These are phyloP conservation scores for Coprinopsis strossmayeri DNA, from an alignment of 768 basidiomycete species.

Conservation along the genomic window DNA sequence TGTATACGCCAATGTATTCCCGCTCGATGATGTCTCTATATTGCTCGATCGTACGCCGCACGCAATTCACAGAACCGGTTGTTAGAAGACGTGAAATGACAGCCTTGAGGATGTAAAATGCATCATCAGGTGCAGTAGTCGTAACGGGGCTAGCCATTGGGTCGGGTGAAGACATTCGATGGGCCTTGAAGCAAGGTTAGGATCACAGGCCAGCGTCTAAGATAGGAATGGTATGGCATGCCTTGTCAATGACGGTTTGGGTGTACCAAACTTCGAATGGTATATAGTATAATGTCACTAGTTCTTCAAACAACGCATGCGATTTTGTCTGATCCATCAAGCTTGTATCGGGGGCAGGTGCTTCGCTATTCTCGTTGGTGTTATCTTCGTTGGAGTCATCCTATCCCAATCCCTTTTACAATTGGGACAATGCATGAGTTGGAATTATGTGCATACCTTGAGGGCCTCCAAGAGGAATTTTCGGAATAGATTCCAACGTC, in stretches of 20 bases:
- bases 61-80: slow-evolving; percentile 57
- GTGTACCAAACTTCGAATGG: slow-evolving; percentile 93
- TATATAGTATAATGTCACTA: slow-evolving; percentile 71
- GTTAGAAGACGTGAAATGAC: slow-evolving; percentile 74
- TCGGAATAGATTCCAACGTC: slow-evolving; percentile 87
- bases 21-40: slow-evolving; percentile 73
- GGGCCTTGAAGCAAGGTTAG: slow-evolving; percentile 51
- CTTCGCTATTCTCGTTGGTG: slow-evolving; percentile 4
- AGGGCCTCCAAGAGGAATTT: slow-evolving; percentile 79
- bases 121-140: slow-evolving; percentile 86
- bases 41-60: slow-evolving; percentile 53
- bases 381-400: slow-evolving; percentile 10
- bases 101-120: slow-evolving; percentile 91
- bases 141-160: slow-evolving; percentile 51
- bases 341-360: slow-evolving; percentile 14
- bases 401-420: slow-evolving; percentile 1
- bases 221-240: slow-evolving; percentile 19
- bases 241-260: slow-evolving; percentile 83
- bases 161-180: slow-evolving; percentile 76
- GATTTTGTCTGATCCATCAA: slow-evolving; percentile 47
- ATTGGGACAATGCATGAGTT: neutral
- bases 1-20: slow-evolving; percentile 77
- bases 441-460: slow-evolving; percentile 36
- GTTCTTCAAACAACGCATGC: slow-evolving; percentile 52
- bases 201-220: neutral